Conservation (phyloP, 2,329 filamentous ascomycete species). For the Corynespora cassiicola region DNA sequence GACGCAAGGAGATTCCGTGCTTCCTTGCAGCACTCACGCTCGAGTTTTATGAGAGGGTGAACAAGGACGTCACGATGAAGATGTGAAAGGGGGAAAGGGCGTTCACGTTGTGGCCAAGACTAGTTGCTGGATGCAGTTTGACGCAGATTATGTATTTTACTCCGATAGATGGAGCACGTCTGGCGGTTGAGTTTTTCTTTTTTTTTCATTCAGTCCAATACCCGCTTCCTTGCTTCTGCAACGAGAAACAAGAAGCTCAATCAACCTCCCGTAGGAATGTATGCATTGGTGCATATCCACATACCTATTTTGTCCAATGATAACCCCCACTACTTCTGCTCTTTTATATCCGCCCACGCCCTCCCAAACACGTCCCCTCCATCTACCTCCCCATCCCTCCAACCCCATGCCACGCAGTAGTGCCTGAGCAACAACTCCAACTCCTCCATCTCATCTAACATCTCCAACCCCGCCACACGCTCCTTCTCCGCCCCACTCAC, state of each 20-base stretch:
- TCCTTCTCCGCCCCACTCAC: constrained; percentile 74
- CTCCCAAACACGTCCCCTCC: constrained; percentile 32
- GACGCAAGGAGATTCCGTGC: constrained; percentile 90
- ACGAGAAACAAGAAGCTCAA: too few species aligned
- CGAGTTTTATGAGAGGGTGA: constrained; percentile 83
- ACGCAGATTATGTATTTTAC: too few species aligned
- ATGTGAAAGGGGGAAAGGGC: constrained; percentile 9
- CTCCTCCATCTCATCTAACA: constrained; percentile 94
- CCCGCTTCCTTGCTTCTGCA: too few species aligned
- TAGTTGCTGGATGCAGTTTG: too few species aligned
- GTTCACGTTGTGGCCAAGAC: too few species aligned
- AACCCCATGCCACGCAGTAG: constrained; percentile 91
- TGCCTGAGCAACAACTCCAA: constrained; percentile 86
- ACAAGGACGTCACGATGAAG: constrained; percentile 29
- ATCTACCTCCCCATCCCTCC: constrained; percentile 60
- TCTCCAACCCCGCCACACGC: constrained; percentile 79
- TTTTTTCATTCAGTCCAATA: too few species aligned
- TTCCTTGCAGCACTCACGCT: constrained; percentile 90
- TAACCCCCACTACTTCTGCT: too few species aligned
- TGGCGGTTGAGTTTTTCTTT: too few species aligned
- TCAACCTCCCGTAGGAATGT: too few species aligned
- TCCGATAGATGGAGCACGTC: too few species aligned
- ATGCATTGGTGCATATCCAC: too few species aligned
- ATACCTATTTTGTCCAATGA: too few species aligned
- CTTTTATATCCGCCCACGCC: constrained; percentile 38